Evolutionary conservation across 2,329 filamentous ascomycete species (phyloP), one percentile per base, ranked within the genome.

Genomic region (Didymella pinodella): DNA sequence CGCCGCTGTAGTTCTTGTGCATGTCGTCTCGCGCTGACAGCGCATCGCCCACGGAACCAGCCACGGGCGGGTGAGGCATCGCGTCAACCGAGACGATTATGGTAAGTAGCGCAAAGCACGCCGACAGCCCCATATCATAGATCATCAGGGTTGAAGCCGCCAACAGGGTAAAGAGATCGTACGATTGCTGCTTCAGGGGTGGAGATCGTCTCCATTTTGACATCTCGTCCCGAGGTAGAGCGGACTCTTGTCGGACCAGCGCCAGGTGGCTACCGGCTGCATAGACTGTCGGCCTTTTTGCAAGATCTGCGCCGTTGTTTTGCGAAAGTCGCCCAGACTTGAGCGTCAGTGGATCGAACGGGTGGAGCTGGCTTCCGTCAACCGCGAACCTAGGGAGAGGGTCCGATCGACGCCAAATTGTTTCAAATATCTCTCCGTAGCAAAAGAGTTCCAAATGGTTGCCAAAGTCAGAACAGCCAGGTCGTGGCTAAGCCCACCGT

Each of bases 231-330:
- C 28, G 38, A 34, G 28, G 49, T 20, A 36, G 22, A 5, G 32
- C 47, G 16, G 38, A 12, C n/a, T 22, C 22, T 20, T 14, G 34
- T 41, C 32, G 32, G 43, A 25, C n/a, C 34, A 20, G 10, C 16
- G 25, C 43, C 32, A 41, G 25, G 29, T 38, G 18, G 6, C 31
- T n/a, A 45, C 5, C 5, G 50, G 28, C n/a, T 48, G 22, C 45
- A 55, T 49, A 48, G 29, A 45, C 16, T 49, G 44, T 36, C 29
- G 29, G 38, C n/a, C 25, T 22, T n/a, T 38, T 7, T 38, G 26
- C 52, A 28, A 28, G 45, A 44, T 49, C 38, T n/a, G 32, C 52
- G 38, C 52, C 52, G 46, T 48, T 44, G 52, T 44, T 48, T 55
- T 44, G 46, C 38, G 20, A 29, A 29, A 49, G 52, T 25, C 28